Conservation (phyloP, 306 rosid species). For the Mimosa bimucronata region DNA sequence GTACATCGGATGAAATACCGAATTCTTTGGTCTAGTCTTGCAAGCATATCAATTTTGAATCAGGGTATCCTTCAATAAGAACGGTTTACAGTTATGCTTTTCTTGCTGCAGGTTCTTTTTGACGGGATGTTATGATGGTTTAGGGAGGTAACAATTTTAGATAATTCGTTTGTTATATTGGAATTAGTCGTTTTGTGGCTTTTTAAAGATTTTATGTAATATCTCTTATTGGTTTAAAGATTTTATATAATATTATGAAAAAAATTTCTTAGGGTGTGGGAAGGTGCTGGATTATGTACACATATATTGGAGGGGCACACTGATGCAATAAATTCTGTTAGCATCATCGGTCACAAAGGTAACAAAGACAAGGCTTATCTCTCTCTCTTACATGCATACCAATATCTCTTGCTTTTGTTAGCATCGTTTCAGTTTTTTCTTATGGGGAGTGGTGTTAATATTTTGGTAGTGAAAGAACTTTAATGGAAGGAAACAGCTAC, state of each 20-base stretch:
- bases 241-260: constrained; percentile 10
- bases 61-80: constrained; percentile 8
- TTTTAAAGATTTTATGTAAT: constrained; percentile 10
- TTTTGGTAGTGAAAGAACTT: not conserved
- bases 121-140: constrained; percentile 93
- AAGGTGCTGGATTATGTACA: constrained; percentile 70
- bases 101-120: constrained; percentile 77
- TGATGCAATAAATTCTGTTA: constrained; percentile 71
- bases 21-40: not conserved
- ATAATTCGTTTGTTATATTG: constrained; percentile 7
- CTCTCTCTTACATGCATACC: constrained; percentile 1
- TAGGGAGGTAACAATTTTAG: constrained; percentile 68
- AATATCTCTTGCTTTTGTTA: not conserved
- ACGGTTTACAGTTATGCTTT: constrained; percentile 14
- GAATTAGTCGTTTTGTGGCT: constrained; percentile 1
- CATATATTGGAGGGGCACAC: constrained; percentile 85
- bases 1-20: not conserved
- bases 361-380: constrained; percentile 13
- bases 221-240: constrained; percentile 28
- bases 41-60: constrained; percentile 12
- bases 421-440: not conserved
- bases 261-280: constrained; percentile 69
- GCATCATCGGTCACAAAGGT: constrained; percentile 70
- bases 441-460: not conserved
- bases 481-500: not conserved